These are phyloP conservation scores for Oemleria cerasiformis DNA, from an alignment of 306 rosid species.

Conservation along the genomic window DNA sequence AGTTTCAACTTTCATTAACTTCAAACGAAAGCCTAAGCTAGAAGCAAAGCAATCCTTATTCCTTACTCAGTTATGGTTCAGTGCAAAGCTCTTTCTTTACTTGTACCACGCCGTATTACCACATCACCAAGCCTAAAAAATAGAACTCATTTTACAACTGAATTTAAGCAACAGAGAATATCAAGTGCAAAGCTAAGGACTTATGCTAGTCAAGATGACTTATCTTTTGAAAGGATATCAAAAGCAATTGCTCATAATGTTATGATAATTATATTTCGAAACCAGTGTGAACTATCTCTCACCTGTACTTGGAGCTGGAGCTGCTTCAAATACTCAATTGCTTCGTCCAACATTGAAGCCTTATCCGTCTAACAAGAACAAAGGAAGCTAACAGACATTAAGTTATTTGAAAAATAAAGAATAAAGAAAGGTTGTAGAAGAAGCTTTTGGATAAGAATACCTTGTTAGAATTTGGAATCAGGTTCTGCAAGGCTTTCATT, in stretches of 20 bases:
- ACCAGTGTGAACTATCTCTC: slow-evolving; percentile 27
- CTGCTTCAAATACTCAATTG: slow-evolving; percentile 92
- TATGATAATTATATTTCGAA: neutral
- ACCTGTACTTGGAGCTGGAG: slow-evolving; percentile 96
- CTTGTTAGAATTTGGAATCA: slow-evolving; percentile 97
- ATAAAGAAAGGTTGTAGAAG: neutral
- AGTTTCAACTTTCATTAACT: neutral
- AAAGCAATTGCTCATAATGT: neutral
- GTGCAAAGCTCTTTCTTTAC: neutral
- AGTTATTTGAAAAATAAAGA: neutral
- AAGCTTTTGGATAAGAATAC: slow-evolving; percentile 25
- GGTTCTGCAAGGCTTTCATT: slow-evolving; percentile 86
- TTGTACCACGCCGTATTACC: neutral
- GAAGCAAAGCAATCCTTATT: neutral
- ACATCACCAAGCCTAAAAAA: neutral
- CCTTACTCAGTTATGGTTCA: neutral
- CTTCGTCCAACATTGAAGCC: slow-evolving; percentile 96
- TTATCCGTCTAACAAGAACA: slow-evolving; percentile 71
- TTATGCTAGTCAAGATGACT: neutral
- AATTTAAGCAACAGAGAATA: slow-evolving; percentile 9
- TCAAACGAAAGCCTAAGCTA: neutral
- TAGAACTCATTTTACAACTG: neutral
- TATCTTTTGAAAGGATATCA: neutral
- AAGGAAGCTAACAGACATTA: slow-evolving; percentile 8
- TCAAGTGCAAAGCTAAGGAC: neutral